Evolutionary conservation across 495 filamentous ascomycete species (phyloP).

Genomic region (Penicillium manginii): DNA sequence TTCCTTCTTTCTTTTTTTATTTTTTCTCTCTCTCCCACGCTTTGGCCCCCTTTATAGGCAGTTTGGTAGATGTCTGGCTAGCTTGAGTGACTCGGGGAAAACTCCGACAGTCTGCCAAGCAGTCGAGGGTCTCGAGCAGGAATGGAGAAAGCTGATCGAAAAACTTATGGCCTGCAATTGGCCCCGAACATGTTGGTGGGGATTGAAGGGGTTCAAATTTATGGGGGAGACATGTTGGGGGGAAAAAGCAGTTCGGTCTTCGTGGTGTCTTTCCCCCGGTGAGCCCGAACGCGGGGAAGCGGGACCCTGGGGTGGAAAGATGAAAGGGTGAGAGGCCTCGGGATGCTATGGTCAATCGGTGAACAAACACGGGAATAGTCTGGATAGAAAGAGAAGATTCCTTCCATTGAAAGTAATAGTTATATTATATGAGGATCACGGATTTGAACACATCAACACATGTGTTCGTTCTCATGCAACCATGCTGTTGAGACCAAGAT

Average conservation of each 20-base stretch:
- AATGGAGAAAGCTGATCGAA: background rate
- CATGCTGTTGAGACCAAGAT: too few species aligned
- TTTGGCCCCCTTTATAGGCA: constrained; percentile 5
- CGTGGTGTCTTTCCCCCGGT: background rate
- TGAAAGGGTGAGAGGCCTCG: constrained; percentile 3
- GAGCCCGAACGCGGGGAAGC: constrained; percentile 16
- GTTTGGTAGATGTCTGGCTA: background rate
- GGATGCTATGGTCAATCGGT: background rate
- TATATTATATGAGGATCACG: too few species aligned
- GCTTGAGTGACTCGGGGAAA: constrained; percentile 11
- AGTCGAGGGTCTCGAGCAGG: background rate
- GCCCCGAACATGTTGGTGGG: constrained; percentile 3
- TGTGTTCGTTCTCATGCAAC: too few species aligned
- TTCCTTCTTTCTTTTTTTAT: background rate
- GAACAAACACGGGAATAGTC: too few species aligned
- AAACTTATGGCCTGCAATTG: background rate
- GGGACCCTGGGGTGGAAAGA: background rate
- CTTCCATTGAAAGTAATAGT: too few species aligned
- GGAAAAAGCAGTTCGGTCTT: background rate
- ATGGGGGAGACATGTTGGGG: background rate
- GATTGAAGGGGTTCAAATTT: constrained; percentile 6
- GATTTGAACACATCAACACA: too few species aligned
- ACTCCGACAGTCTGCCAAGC: constrained; percentile 18
- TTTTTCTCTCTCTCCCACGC: background rate
- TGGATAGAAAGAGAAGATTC: too few species aligned